These are phyloP conservation scores for Cardamine resedifolia DNA, from an alignment of 345 rosid species.

Conservation along the genomic window DNA sequence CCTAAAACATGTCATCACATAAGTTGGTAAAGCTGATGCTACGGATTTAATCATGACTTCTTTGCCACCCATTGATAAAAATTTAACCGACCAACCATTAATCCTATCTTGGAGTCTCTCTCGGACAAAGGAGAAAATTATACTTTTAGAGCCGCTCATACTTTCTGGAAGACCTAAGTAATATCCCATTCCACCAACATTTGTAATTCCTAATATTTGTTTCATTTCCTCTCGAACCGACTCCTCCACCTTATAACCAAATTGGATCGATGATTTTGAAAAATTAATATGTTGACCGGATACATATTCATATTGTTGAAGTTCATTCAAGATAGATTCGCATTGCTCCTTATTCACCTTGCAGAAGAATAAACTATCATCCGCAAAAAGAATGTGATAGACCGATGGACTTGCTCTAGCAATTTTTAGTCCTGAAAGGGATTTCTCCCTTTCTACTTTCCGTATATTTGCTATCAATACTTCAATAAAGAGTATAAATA, in stretches of 20 bases:
- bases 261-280: background rate
- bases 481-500: too few relatives aligned
- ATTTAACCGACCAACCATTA: background rate
- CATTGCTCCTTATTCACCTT: too few relatives aligned
- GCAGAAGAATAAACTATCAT: background rate
- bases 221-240: background rate
- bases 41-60: background rate
- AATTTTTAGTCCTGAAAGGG: too few relatives aligned
- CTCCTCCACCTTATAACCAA: background rate
- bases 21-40: background rate
- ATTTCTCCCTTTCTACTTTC: too few relatives aligned
- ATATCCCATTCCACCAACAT: background rate
- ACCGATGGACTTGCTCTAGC: background rate
- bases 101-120: too few relatives aligned
- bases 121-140: background rate
- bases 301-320: too few relatives aligned
- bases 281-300: background rate
- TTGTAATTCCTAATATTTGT: too few relatives aligned
- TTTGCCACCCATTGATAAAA: background rate
- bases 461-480: too few relatives aligned
- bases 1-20: background rate
- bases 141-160: background rate
- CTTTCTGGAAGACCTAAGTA: background rate
- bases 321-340: too few relatives aligned
- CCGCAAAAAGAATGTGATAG: background rate